Evolutionary conservation across 257 asterid species (phyloP).

Genomic region (Nicotiana obtusifolia): DNA sequence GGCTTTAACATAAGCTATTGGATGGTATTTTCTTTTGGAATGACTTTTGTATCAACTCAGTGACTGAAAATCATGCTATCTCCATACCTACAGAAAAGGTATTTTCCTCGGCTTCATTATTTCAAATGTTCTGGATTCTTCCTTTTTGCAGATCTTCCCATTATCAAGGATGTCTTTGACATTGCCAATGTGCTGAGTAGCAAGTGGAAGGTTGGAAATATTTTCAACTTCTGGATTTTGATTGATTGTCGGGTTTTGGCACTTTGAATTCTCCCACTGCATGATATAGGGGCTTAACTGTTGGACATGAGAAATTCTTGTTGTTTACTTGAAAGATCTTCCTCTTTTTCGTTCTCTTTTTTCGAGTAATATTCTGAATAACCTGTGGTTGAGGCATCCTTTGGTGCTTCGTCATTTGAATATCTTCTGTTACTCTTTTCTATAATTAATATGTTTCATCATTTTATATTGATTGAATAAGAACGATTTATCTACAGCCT

Average conservation of each 20-base stretch:
- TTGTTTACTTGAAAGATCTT: background rate
- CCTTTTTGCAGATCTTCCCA: conserved; percentile 52
- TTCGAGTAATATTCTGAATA: background rate
- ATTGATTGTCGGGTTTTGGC: background rate
- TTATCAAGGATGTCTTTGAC: conserved; percentile 68
- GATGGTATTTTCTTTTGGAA: background rate
- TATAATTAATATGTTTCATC: background rate
- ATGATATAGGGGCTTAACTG: background rate
- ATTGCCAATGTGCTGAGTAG: conserved; percentile 50
- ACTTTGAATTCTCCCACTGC: background rate
- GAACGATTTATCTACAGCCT: background rate
- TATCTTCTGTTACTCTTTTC: background rate
- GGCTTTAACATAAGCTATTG: background rate
- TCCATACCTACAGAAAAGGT: background rate
- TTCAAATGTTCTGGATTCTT: conserved; percentile 5
- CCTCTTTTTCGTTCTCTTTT: background rate
- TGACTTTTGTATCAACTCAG: background rate
- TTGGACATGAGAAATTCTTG: background rate
- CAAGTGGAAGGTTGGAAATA: conserved; percentile 75
- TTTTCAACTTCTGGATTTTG: background rate
- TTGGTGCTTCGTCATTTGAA: background rate
- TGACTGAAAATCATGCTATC: background rate
- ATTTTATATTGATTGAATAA: background rate
- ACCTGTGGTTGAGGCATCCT: too few relatives aligned
- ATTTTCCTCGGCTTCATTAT: background rate